These are phyloP conservation scores for Blastobotrys apis DNA, from an alignment of 1,139 yeast genomes.

Conservation along the genomic window DNA sequence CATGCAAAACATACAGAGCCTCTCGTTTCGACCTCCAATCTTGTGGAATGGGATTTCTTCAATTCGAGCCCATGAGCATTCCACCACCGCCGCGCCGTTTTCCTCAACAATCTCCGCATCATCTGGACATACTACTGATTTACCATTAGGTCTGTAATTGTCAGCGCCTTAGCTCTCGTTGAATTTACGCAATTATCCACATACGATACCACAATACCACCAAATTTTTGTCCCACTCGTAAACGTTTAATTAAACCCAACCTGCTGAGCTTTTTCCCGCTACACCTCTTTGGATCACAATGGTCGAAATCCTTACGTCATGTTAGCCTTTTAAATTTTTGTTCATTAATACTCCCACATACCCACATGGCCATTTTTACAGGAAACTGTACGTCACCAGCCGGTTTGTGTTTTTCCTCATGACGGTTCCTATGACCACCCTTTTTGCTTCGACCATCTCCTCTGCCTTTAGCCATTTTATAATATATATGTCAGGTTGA, in stretches of 20 bases:
- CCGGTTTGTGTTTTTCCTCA: conserved; percentile 21
- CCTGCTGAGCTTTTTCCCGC: conserved; percentile 90
- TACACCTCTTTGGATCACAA: conserved; percentile 96
- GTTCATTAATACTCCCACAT: conserved; percentile 14
- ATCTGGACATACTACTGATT: conserved; percentile 83
- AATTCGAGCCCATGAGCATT: conserved; percentile 96
- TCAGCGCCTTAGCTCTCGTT: too few species aligned
- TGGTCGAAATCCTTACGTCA: conserved; percentile 73
- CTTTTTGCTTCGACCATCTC: conserved; percentile 6
- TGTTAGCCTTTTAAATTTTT: conserved; percentile 1
- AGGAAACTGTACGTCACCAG: conserved; percentile 28
- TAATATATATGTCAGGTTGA: too few species aligned
- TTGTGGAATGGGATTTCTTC: conserved; percentile 92
- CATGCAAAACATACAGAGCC: conserved; percentile 40
- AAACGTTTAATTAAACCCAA: conserved; percentile 75
- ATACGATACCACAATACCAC: conserved; percentile 76
- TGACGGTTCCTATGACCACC: conserved; percentile 17
- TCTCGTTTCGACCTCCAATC: conserved; percentile 87
- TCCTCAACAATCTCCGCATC: conserved; percentile 74
- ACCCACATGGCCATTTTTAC: conserved; percentile 44
- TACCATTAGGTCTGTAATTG: conserved; percentile 67
- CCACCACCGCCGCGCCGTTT: conserved; percentile 92
- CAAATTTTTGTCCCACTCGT: conserved; percentile 86
- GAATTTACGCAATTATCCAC: conserved; percentile 9
- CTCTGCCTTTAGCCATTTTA: conserved; percentile 17